Percentiles rank a stretch among this genome's conserved stretches.
Evolutionary conservation across 176 grass and related monocot species (phyloP).

Genomic region (Otatea glauca): DNA sequence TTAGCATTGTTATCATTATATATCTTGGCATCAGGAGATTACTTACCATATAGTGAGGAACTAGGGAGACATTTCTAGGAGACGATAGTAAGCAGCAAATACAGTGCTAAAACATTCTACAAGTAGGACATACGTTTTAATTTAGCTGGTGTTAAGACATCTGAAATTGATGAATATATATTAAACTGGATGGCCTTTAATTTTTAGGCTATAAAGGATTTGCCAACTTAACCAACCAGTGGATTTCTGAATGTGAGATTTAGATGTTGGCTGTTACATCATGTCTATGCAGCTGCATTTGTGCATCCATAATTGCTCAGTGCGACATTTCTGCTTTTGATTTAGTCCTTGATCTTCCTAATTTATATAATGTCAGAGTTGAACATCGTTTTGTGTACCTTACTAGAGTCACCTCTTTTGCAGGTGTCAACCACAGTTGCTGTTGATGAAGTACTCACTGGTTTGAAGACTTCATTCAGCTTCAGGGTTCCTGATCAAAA

Average conservation of each 20-base stretch:
- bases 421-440: constrained; percentile 80
- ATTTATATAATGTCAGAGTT: constrained; percentile 8
- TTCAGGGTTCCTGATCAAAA: constrained; percentile 89
- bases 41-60: neutral
- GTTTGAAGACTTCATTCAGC: constrained; percentile 75
- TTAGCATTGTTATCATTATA: neutral
- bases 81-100: constrained; percentile 11
- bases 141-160: neutral
- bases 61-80: neutral
- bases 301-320: neutral
- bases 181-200: neutral
- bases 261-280: constrained; percentile 7
- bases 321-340: constrained; percentile 11
- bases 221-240: neutral
- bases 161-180: constrained; percentile 9
- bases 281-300: neutral
- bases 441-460: constrained; percentile 69
- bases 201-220: constrained; percentile 20
- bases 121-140: neutral
- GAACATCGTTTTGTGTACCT: constrained; percentile 25
- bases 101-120: neutral
- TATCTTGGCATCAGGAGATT: neutral
- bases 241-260: constrained; percentile 10
- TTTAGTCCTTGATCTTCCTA: neutral
- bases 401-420: constrained; percentile 34